phyloP scores from a whole-genome alignment of 257 asterid species.

The Agastache rugosa region DNA sequence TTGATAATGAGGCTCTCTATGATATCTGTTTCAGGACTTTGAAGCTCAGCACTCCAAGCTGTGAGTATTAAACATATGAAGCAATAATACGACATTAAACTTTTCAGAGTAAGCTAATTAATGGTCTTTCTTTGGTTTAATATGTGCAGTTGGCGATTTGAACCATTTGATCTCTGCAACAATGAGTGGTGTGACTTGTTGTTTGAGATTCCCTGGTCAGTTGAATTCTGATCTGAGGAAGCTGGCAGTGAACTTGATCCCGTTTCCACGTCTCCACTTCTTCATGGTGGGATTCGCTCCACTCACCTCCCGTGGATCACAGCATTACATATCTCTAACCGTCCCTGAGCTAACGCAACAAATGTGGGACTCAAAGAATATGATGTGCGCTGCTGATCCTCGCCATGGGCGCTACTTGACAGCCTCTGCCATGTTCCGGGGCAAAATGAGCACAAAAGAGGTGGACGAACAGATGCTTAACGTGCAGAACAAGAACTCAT shows the following conservation, averaged over 20 bases:
- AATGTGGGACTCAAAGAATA: conserved; percentile 93
- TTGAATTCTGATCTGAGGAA: conserved; percentile 82
- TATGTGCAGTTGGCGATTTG: conserved; percentile 77
- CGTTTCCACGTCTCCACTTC: conserved; percentile 93
- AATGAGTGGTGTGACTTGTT: conserved; percentile 90
- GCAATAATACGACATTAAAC: background rate
- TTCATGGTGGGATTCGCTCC: conserved; percentile 96
- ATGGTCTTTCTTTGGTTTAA: background rate
- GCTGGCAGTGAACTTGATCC: conserved; percentile 83
- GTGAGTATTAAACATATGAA: conserved; percentile 47
- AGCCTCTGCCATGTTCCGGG: conserved; percentile 88
- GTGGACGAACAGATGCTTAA: conserved; percentile 93
- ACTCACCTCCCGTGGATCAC: conserved; percentile 90
- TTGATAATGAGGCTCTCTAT: conserved; percentile 88
- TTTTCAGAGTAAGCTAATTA: conserved; percentile 14
- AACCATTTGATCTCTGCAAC: conserved; percentile 91
- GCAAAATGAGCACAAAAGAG: conserved; percentile 92
- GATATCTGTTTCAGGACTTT: conserved; percentile 91
- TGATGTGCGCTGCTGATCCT: conserved; percentile 97
- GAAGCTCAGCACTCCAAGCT: conserved; percentile 96
- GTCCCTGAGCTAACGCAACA: conserved; percentile 89
- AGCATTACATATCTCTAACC: conserved; percentile 81
- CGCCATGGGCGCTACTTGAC: conserved; percentile 89
- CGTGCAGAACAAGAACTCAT: conserved; percentile 90
- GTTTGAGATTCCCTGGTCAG: conserved; percentile 88